A percentile compares a stretch with the other conserved stretches of the same genome.
phyloP scores from a whole-genome alignment of 2,329 filamentous ascomycete genomes.

The Moelleriella libera region DNA sequence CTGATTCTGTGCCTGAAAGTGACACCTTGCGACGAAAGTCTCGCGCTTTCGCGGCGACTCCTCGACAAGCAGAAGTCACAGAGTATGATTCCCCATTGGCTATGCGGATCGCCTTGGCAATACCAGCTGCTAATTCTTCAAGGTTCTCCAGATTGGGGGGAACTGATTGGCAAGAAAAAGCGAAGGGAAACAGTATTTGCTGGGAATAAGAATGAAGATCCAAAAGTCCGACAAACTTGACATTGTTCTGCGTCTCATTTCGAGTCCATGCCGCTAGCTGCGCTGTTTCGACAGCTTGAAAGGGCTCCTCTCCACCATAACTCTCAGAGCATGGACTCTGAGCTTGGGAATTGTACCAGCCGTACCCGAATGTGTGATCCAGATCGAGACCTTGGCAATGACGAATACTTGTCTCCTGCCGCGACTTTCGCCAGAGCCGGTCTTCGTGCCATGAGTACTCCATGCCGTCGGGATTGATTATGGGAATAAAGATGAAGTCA shows the following conservation, averaged over 20 bases:
- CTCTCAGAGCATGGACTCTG: slow-evolving; percentile 74
- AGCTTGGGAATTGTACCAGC: slow-evolving; percentile 59
- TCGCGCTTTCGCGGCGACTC: slow-evolving; percentile 35
- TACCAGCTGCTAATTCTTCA: slow-evolving; percentile 73
- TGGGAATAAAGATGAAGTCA: slow-evolving; percentile 79
- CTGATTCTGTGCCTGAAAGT: slow-evolving; percentile 46
- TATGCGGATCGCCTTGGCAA: slow-evolving; percentile 80
- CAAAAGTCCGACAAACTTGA: slow-evolving; percentile 68
- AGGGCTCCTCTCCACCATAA: slow-evolving; percentile 71
- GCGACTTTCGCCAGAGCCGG: slow-evolving; percentile 87
- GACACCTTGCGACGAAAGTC: slow-evolving; percentile 9
- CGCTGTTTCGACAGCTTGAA: slow-evolving; percentile 68
- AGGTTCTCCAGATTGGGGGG: slow-evolving; percentile 86
- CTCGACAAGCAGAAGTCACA: slow-evolving; percentile 76
- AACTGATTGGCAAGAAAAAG: slow-evolving; percentile 62
- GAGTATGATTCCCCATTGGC: slow-evolving; percentile 62
- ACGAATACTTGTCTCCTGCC: slow-evolving; percentile 65
- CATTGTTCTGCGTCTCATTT: slow-evolving; percentile 61
- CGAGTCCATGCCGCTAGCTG: slow-evolving; percentile 68
- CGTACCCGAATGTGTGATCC: slow-evolving; percentile 72
- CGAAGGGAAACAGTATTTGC: slow-evolving; percentile 85
- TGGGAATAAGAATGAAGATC: slow-evolving; percentile 95
- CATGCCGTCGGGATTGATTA: slow-evolving; percentile 86
- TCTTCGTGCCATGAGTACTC: slow-evolving; percentile 88
- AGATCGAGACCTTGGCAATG: slow-evolving; percentile 85